Conservation (phyloP, 768 basidiomycete genomes). For the Leccinum variicolor region DNA sequence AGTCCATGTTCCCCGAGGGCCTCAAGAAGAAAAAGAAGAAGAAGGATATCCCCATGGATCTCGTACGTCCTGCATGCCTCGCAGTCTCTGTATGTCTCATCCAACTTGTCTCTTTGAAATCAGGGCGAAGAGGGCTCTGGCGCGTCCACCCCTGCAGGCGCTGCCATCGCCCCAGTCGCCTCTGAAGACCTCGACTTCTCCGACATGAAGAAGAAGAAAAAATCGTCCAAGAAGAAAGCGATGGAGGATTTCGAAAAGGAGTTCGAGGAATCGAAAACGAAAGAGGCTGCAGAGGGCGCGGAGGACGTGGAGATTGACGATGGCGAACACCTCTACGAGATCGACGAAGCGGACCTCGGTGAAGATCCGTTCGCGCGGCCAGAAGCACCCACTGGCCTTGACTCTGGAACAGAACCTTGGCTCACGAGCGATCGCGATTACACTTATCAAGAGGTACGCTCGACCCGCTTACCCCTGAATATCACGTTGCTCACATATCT, state of each 20-base stretch:
- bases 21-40: conserved; percentile 93
- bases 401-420: conserved; percentile 85
- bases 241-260: conserved; percentile 96
- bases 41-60: conserved; percentile 83
- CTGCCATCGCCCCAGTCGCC: conserved; percentile 38
- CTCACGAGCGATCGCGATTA: conserved; percentile 92
- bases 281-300: conserved; percentile 57
- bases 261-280: conserved; percentile 67
- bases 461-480: neutral
- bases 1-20: conserved; percentile 79
- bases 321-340: conserved; percentile 60
- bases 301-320: conserved; percentile 56
- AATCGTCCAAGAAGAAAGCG: conserved; percentile 84
- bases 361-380: conserved; percentile 78
- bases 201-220: conserved; percentile 97
- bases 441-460: conserved; percentile 83
- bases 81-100: neutral
- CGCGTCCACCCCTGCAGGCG: conserved; percentile 52
- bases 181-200: conserved; percentile 89
- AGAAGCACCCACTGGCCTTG: conserved; percentile 57
- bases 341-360: conserved; percentile 83
- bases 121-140: conserved; percentile 66
- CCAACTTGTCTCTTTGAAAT: neutral
- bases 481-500: neutral
- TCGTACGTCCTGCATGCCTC: conserved; percentile 44